These are phyloP conservation scores for Tricholoma sp. DNA, from an alignment of 768 basidiomycete genomes.

Conservation along the genomic window DNA sequence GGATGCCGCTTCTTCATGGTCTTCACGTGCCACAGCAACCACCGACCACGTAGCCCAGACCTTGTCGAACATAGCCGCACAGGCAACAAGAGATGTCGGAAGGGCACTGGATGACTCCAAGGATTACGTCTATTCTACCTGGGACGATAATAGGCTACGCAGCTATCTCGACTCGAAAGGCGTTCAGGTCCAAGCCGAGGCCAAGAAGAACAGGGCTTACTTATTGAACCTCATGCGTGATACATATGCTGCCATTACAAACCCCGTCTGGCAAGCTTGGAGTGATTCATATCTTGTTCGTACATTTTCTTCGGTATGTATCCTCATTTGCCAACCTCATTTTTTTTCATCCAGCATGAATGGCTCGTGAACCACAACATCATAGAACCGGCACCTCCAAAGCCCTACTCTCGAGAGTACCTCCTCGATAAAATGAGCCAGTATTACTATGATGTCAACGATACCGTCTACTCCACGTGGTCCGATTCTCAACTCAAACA, in stretches of 20 bases:
- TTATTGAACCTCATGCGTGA: slow-evolving; percentile 64
- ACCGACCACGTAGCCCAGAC: slow-evolving; percentile 34
- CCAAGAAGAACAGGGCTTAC: slow-evolving; percentile 59
- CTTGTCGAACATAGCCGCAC: slow-evolving; percentile 37
- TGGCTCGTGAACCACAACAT: slow-evolving; percentile 84
- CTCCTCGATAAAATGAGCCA: slow-evolving; percentile 64
- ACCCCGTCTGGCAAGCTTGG: slow-evolving; percentile 82
- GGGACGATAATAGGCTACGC: slow-evolving; percentile 77
- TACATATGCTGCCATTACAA: slow-evolving; percentile 55
- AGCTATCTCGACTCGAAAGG: slow-evolving; percentile 73
- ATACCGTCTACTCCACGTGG: slow-evolving; percentile 65
- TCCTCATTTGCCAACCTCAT: not conserved
- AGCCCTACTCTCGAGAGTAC: slow-evolving; percentile 52
- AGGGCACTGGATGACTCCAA: slow-evolving; percentile 63
- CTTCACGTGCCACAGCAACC: slow-evolving; percentile 44
- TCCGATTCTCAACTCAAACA: slow-evolving; percentile 67
- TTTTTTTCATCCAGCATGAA: slow-evolving; percentile 43
- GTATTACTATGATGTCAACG: slow-evolving; percentile 66
- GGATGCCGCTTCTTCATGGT: slow-evolving; percentile 53
- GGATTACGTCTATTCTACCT: slow-evolving; percentile 86
- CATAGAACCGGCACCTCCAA: slow-evolving; percentile 50
- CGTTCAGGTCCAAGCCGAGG: slow-evolving; percentile 50
- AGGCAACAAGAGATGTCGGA: slow-evolving; percentile 48
- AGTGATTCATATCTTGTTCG: slow-evolving; percentile 76
- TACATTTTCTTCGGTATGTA: not conserved